Evolutionary conservation across 257 asterid genomes (phyloP).

Genomic region (Nicotiana otophora): DNA sequence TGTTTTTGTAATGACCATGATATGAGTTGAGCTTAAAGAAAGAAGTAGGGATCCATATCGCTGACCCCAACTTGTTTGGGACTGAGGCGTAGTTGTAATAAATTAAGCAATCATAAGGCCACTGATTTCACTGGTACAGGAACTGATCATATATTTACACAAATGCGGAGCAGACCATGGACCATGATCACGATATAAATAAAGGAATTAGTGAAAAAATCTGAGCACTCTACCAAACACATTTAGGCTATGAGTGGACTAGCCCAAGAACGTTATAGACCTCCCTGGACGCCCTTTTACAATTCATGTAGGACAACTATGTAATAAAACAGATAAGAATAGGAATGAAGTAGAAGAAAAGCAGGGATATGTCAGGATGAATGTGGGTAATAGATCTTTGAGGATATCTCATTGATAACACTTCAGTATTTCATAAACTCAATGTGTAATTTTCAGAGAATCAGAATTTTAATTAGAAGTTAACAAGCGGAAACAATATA

Average conservation of each 20-base stretch:
- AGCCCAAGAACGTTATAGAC: background rate
- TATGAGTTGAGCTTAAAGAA: too few species aligned
- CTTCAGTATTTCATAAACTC: background rate
- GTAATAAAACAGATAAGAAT: background rate
- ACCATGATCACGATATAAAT: background rate
- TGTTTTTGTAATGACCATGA: too few species aligned
- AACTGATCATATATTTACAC: background rate
- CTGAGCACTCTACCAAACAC: background rate
- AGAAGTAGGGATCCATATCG: too few species aligned
- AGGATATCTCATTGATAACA: background rate
- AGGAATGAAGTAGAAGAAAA: background rate
- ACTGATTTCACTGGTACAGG: background rate
- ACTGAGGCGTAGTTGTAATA: too few species aligned
- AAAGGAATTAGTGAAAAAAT: background rate
- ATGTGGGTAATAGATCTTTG: background rate
- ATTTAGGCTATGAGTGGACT: background rate
- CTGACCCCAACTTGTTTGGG: too few species aligned
- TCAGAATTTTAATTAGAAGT: background rate
- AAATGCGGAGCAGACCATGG: background rate
- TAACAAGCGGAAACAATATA: background rate
- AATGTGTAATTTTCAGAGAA: background rate
- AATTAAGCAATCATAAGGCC: too few species aligned
- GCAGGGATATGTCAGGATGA: background rate
- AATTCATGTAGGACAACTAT: background rate
- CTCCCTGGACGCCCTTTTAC: background rate